Evolutionary conservation across 345 rosid genomes (phyloP), one percentile per base, ranked within the genome.

Genomic region (Erucastrum elatum): DNA sequence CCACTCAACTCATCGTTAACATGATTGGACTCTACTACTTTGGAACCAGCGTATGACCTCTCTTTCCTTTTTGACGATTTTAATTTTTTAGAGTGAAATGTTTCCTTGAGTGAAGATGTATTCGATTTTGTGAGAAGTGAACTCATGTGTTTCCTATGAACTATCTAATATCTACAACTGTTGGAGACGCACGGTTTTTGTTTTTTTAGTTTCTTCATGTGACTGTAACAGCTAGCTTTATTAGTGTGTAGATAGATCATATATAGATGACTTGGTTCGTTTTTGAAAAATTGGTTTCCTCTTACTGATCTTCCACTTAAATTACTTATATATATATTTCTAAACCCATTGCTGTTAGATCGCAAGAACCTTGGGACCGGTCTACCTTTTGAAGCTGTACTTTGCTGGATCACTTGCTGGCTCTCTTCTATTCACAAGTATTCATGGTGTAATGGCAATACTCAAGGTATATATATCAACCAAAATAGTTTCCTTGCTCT

Each of bases 21-120:
- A 91, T 91, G 96, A 55, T 90, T 66, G 96, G 90, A 63, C 92
- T 91, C 74, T 90, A 83, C 90, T 90, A 90, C 89, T 94, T 94
- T 4, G 94, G 97, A 55, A 68, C 75, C 62, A 85, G 72, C 82
- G 98, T 91, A 90, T 9, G 88, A 63, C 64, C 51, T 44, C 46
- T 39, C 41, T 58, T 75, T 65, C 53, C 68, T 66, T 80, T 72
- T 80, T 72, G 2, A 12, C 9, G 3, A 34, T 46, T 76, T 11
- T 6, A 35, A 59, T 9, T 4, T 11, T 7, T 8, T n/a, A 8
- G 5, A 61, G 30, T 44, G n/a, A 44, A 44, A 44, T 61, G 63
- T 68, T 68, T 41, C 79, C 46, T 53, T 44, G 4, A 39, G 15
- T 49, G 39, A 35, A 29, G 44, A 37, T 37, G 3, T 0, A 37